phyloP scores from a whole-genome alignment of 2,329 filamentous ascomycete species.

The Xylariaceae sp. region DNA sequence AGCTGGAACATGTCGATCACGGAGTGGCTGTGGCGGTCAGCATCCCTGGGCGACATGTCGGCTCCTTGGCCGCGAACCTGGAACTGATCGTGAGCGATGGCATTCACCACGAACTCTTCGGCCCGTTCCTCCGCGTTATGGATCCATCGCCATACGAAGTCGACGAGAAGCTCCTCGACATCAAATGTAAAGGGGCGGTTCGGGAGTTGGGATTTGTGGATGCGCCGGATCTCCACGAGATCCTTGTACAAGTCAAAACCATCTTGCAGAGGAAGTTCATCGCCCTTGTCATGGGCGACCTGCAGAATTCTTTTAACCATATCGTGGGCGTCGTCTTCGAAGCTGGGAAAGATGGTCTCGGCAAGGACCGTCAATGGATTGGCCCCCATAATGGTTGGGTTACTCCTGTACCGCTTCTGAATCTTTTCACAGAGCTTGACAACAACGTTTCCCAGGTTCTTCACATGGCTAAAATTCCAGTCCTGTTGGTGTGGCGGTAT shows the following conservation, averaged over 20 bases:
- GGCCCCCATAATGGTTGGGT: conserved; percentile 77
- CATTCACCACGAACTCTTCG: conserved; percentile 78
- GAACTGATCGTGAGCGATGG: conserved; percentile 86
- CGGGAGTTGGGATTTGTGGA: conserved; percentile 72
- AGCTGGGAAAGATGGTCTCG: conserved; percentile 78
- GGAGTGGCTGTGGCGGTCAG: conserved; percentile 86
- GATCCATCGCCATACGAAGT: conserved; percentile 97
- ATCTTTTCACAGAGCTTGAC: conserved; percentile 82
- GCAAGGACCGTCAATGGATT: conserved; percentile 65
- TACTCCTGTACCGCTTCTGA: conserved; percentile 85
- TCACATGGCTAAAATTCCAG: conserved; percentile 89
- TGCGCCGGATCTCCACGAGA: conserved; percentile 74
- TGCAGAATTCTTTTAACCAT: conserved; percentile 77
- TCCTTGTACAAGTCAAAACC: conserved; percentile 92
- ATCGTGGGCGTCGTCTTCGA: conserved; percentile 82
- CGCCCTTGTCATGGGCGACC: conserved; percentile 60
- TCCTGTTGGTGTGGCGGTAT: conserved; percentile 74
- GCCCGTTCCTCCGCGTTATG: conserved; percentile 72
- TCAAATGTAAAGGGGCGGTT: conserved; percentile 75
- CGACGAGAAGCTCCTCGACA: conserved; percentile 77
- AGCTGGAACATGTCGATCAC: conserved; percentile 90
- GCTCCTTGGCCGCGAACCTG: conserved; percentile 62
- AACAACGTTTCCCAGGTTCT: conserved; percentile 80
- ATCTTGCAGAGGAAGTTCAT: conserved; percentile 81
- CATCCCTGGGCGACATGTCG: conserved; percentile 62